Evolutionary conservation across 768 basidiomycete genomes (phyloP), one percentile per base, ranked within the genome.

Genomic region (Tricholoma sp.): DNA sequence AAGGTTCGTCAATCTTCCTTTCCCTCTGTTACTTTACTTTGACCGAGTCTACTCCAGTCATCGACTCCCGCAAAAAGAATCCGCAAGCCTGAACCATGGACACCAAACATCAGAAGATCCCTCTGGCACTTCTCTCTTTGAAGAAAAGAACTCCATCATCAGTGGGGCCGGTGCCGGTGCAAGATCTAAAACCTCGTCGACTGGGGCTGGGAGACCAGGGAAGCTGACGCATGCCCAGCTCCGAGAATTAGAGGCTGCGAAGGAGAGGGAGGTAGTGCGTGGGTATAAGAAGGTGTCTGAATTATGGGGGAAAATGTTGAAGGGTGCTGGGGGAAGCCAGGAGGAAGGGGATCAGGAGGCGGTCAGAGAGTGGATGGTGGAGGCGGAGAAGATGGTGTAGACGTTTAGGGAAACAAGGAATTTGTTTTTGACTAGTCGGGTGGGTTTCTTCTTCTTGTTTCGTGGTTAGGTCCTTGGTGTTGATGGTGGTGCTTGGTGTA

Each of bases 351-450:
- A 96, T 60, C 66, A 86, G 29, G 86, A 92, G 63, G 47, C 47
- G 6, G 7, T 32, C 7, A 49, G 47, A 17, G 47, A 49, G 47
- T 49, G 47, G 47, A 32, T 49, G 47, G 47, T 49, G 29, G 47
- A 49, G 47, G 92, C 93, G 0, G 91, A 92, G 66, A 88, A 83
- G 62, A 75, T 99, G 47, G 80, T 97, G 3, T 94, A 97, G 58
- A 86, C 83, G 68, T 98, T 94, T 72, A 76, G 96, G 52, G 88
- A 94, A 73, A 94, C 94, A 0, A 80, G 86, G 58, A 82, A 85
- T 58, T 67, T 98, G 59, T 99, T 96, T 66, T 77, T 88, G 62
- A 84, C 87, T 2, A 86, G 86, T 29, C 73, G 86, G 62, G 94
- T 94, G 57, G 63, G 84, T 71, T 18, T 2, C 18, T 31, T 28